Conservation (phyloP, 495 filamentous ascomycete species). For the Mytilinidion resinicola region DNA sequence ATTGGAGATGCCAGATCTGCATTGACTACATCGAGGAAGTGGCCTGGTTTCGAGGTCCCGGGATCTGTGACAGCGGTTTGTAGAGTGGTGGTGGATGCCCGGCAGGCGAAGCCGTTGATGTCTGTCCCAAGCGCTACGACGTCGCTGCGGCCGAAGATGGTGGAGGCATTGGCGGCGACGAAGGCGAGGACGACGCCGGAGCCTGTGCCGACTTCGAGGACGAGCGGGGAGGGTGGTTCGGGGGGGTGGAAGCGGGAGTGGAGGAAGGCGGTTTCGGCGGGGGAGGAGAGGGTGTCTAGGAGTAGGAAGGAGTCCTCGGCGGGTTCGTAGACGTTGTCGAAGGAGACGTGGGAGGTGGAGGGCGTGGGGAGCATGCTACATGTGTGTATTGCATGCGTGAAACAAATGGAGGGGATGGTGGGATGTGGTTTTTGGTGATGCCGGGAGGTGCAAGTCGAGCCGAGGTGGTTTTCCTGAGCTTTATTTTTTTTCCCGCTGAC, state of each 20-base stretch:
- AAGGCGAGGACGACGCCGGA: conserved; percentile 90
- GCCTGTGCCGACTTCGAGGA: conserved; percentile 84
- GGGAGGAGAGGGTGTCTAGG: conserved; percentile 80
- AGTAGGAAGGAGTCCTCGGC: conserved; percentile 94
- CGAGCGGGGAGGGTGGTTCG: conserved; percentile 46
- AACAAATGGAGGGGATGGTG: neutral
- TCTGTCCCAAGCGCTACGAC: conserved; percentile 71
- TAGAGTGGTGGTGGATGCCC: conserved; percentile 59
- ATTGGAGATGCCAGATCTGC: conserved; percentile 61
- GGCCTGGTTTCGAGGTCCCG: conserved; percentile 1
- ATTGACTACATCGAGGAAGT: conserved; percentile 55
- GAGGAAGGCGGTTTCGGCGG: conserved; percentile 66
- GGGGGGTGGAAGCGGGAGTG: conserved; percentile 47
- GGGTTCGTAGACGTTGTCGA: conserved; percentile 82
- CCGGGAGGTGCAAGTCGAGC: neutral
- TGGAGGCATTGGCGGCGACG: conserved; percentile 61
- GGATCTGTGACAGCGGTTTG: conserved; percentile 42
- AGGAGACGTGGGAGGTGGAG: conserved; percentile 81
- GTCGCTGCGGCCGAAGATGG: conserved; percentile 66
- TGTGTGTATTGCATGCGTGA: neutral
- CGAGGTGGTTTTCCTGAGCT: neutral
- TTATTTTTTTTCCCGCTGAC: neutral
- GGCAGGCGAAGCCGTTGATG: conserved; percentile 74
- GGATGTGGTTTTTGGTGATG: neutral
- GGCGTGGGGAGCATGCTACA: conserved; percentile 85